Conservation (phyloP, 441 rosid species). For the Gossypium lobatum region DNA sequence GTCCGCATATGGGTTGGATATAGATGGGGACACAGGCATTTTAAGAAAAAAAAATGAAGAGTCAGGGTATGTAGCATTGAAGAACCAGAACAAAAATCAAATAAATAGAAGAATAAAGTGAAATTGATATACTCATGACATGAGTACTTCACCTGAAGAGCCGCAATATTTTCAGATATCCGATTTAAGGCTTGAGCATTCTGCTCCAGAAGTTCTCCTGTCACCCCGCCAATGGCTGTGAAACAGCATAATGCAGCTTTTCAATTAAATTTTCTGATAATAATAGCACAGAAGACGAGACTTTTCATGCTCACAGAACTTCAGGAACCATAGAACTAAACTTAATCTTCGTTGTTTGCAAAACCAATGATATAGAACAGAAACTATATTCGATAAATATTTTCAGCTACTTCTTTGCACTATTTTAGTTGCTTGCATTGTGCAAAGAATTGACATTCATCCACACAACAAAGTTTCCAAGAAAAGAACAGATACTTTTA, state of each 20-base stretch:
- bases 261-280: constrained; percentile 4
- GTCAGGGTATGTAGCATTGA: neutral
- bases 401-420: neutral
- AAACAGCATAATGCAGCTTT: constrained; percentile 11
- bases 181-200: constrained; percentile 40
- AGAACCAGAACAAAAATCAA: neutral
- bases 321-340: neutral
- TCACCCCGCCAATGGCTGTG: constrained; percentile 48
- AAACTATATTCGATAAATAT: neutral
- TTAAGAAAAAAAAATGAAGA: neutral
- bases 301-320: neutral
- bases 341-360: neutral
- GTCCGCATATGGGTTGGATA: neutral
- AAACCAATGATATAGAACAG: neutral
- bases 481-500: neutral
- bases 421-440: neutral
- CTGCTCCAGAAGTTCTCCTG: constrained; percentile 52
- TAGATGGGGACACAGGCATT: neutral
- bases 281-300: neutral
- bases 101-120: neutral
- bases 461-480: too few species aligned
- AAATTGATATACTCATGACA: neutral
- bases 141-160: constrained; percentile 39
- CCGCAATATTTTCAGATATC: constrained; percentile 50
- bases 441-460: neutral